These are phyloP conservation scores for Phytophthora sansomeana DNA, from an alignment of 352 stramenopile species.

Conservation along the genomic window DNA sequence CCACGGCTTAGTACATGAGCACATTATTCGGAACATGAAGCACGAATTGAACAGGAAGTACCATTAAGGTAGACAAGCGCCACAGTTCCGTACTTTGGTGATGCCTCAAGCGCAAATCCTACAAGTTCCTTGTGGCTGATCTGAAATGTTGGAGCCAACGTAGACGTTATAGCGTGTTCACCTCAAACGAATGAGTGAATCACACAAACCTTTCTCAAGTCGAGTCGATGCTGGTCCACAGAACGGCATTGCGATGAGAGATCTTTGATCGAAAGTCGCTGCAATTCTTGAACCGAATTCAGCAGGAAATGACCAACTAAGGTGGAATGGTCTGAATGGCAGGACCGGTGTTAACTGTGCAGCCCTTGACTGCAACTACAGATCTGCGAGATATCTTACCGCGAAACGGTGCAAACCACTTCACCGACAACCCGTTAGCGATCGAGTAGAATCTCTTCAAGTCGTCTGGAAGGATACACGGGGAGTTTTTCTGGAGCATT, in stretches of 20 bases:
- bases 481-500: constrained; percentile 58
- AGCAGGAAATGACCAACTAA: constrained; percentile 75
- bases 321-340: constrained; percentile 40
- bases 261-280: constrained; percentile 46
- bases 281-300: constrained; percentile 69
- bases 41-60: constrained; percentile 1
- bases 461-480: constrained; percentile 62
- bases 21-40: not conserved
- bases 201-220: constrained; percentile 24
- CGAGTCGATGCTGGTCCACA: constrained; percentile 49
- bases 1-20: not conserved
- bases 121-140: constrained; percentile 34
- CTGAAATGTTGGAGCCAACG: constrained; percentile 3
- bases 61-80: constrained; percentile 54
- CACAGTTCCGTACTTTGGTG: constrained; percentile 65
- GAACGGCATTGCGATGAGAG: constrained; percentile 48
- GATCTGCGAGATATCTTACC: constrained; percentile 23
- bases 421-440: constrained; percentile 74
- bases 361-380: not conserved
- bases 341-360: not conserved
- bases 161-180: too few relatives aligned
- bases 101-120: constrained; percentile 65
- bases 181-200: not conserved
- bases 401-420: constrained; percentile 72
- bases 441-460: constrained; percentile 74